These are phyloP conservation scores for Sphagnum magellanicum DNA, from an alignment of 228 moss, liverwort and hornwort genomes.

Conservation along the genomic window DNA sequence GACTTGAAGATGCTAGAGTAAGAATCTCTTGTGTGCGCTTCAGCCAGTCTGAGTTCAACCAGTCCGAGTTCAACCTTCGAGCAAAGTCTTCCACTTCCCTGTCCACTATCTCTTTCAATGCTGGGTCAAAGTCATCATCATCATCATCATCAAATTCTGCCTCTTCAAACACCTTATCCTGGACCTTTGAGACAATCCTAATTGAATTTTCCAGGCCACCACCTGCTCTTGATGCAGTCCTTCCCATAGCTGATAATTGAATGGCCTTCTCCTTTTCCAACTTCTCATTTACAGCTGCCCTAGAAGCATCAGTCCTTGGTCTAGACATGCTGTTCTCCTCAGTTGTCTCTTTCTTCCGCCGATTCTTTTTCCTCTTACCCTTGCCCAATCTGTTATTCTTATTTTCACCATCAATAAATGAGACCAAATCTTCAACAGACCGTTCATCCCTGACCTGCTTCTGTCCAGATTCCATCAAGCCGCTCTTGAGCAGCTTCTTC, in stretches of 20 bases:
- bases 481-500: conserved; percentile 62
- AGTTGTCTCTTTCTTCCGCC: conserved; percentile 58
- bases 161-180: conserved; percentile 51
- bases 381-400: conserved; percentile 59
- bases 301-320: conserved; percentile 33
- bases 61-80: conserved; percentile 78
- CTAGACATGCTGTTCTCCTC: conserved; percentile 35
- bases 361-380: conserved; percentile 52
- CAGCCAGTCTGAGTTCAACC: conserved; percentile 86
- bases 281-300: conserved; percentile 26
- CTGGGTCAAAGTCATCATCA: conserved; percentile 70
- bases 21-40: conserved; percentile 83
- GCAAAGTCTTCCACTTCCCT: conserved; percentile 91
- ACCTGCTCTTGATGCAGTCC: conserved; percentile 19
- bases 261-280: conserved; percentile 20
- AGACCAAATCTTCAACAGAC: conserved; percentile 80
- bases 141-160: conserved; percentile 65
- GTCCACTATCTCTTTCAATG: conserved; percentile 79
- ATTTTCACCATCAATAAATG: conserved; percentile 75
- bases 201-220: conserved; percentile 40
- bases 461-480: conserved; percentile 33
- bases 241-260: background rate
- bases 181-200: conserved; percentile 19
- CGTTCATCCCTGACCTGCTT: conserved; percentile 71
- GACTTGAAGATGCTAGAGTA: conserved; percentile 66